Conservation (phyloP, 352 stramenopile genomes). For the Albugo candida region DNA sequence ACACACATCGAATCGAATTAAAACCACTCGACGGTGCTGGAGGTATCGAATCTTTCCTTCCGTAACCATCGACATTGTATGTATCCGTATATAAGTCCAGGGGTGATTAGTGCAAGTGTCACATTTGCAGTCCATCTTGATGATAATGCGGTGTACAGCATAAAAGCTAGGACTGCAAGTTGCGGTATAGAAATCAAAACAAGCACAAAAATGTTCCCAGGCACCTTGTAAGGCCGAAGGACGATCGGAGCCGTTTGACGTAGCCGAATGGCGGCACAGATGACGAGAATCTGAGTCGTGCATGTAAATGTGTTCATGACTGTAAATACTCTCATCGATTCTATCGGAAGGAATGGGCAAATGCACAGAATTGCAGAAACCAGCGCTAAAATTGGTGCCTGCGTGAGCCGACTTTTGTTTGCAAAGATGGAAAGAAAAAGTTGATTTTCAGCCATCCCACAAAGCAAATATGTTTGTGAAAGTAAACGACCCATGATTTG, state of each 20-base stretch:
- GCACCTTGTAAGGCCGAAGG: slow-evolving; percentile 31
- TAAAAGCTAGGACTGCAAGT: slow-evolving; percentile 22
- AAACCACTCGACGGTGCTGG: too few relatives aligned
- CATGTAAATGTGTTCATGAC: slow-evolving; percentile 85
- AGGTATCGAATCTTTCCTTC: too few relatives aligned
- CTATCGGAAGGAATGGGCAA: slow-evolving; percentile 22
- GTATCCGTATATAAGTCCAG: not conserved
- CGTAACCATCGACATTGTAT: too few relatives aligned
- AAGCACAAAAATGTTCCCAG: slow-evolving; percentile 20
- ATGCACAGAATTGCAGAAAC: slow-evolving; percentile 17
- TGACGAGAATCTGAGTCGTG: slow-evolving; percentile 74
- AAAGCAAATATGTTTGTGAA: slow-evolving; percentile 74
- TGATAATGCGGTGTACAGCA: not conserved
- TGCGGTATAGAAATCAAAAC: slow-evolving; percentile 16
- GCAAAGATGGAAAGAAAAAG: slow-evolving; percentile 66
- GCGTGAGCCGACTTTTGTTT: slow-evolving; percentile 16
- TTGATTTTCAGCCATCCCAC: slow-evolving; percentile 55
- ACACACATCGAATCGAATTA: too few relatives aligned
- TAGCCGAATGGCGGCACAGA: slow-evolving; percentile 77
- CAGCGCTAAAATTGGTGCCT: slow-evolving; percentile 19
- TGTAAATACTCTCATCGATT: slow-evolving; percentile 54
- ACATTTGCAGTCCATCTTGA: not conserved
- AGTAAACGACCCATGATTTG: slow-evolving; percentile 84
- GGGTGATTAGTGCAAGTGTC: not conserved
- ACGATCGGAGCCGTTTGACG: slow-evolving; percentile 51